Base-by-base conservation (phyloP, 176 grass and related monocot species). In the Avena sativa region DNA sequence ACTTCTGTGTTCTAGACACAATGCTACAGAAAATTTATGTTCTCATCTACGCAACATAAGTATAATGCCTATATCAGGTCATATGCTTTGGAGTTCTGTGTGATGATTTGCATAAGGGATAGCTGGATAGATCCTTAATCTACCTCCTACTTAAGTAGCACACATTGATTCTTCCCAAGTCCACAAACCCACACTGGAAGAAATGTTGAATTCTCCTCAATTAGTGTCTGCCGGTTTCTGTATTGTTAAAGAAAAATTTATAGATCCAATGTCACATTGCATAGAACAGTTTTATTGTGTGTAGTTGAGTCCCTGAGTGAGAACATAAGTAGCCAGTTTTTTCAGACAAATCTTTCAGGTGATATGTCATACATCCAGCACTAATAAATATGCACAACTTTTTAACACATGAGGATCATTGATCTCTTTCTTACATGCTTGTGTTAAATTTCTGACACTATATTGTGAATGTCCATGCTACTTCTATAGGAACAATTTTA, bases 81-180 rank as follows among this genome's bases (percentile, higher is more conserved):
- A 51, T 21, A 38, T 38, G 28, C 1, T 85, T 10, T 43, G 12
- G 60, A 43, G 11, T 64, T 84, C 32, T 34, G 11, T 28, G 6
- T 81, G 44, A 13, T 68, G 9, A 3, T 36, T 68, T 64, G 21
- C 23, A 8, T 50, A 7, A 9, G 12, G 19, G 57, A 21, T 60
- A 60, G 57, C 19, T 8, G 3, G 14, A 25, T 8, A 50, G 57
- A 76, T 14, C 11, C 44, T 61, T 65, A 28, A 2, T 64, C 17
- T 64, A 9, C 5, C 43, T 5, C 78, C 43, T 47, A 17, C 23
- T 44, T 63, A 44, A 61, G 38, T 44, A 3, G 19, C 19, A 60
- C 23, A 20, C 12, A 60, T 79, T 80, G 63, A 79, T 60, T 60
- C 36, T 60, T 46, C 34, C 53, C 17, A 64, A 63, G 57, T 47